Evolutionary conservation across 345 rosid genomes (phyloP).

Genomic region (Arabidopsis suecica): DNA sequence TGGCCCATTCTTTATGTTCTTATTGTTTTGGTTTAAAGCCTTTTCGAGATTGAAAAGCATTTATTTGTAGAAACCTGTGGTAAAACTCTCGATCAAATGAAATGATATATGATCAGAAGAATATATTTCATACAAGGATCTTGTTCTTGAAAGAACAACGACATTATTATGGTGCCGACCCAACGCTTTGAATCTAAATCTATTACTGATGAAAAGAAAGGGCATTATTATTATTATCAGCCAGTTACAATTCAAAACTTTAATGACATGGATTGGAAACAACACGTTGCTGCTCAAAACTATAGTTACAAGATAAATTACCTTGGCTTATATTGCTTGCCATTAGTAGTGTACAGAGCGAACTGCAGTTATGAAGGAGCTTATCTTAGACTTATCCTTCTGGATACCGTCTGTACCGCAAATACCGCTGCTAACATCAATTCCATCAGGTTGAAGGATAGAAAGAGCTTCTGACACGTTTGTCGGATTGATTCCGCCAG

Average conservation of each 20-base stretch:
- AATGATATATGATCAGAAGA: neutral
- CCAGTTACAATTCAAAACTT: slow-evolving; percentile 23
- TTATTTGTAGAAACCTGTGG: neutral
- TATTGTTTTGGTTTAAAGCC: slow-evolving; percentile 9
- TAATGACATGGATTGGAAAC: slow-evolving; percentile 9
- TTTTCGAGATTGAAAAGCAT: neutral
- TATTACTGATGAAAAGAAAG: neutral
- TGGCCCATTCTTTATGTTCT: slow-evolving; percentile 11
- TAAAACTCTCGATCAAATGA: neutral
- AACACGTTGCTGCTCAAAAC: slow-evolving; percentile 17
- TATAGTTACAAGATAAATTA: slow-evolving; percentile 3
- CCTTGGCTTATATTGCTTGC: slow-evolving; percentile 12
- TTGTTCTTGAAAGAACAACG: slow-evolving; percentile 13
- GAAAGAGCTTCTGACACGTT: slow-evolving; percentile 70
- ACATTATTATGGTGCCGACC: slow-evolving; percentile 3
- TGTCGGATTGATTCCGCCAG: slow-evolving; percentile 78
- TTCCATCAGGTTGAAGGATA: slow-evolving; percentile 66
- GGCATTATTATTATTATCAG: neutral
- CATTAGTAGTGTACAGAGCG: slow-evolving; percentile 53
- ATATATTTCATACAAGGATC: neutral
- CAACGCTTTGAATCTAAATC: neutral
- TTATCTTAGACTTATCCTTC: slow-evolving; percentile 64
- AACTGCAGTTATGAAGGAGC: slow-evolving; percentile 65
- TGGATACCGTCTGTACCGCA: slow-evolving; percentile 70
- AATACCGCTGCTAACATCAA: slow-evolving; percentile 90